Evolutionary conservation across 495 filamentous ascomycete genomes (phyloP).

Genomic region (Cetradonia linearis): DNA sequence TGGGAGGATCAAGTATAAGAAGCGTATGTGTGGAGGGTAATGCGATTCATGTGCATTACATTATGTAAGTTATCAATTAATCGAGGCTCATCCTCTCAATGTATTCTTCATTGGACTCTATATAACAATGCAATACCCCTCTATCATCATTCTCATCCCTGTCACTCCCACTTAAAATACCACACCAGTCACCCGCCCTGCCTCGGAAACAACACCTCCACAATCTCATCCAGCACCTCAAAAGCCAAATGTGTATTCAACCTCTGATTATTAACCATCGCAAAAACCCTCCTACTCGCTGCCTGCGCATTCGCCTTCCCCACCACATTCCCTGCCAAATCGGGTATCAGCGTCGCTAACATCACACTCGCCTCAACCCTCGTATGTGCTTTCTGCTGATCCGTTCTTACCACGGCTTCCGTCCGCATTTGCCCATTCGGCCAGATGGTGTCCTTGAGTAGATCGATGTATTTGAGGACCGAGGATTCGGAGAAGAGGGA

Average conservation of each 20-base stretch:
- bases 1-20: not conserved
- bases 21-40: not conserved
- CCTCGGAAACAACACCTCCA: conserved; percentile 58
- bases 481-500: conserved; percentile 64
- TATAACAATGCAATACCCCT: not conserved
- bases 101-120: not conserved
- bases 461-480: conserved; percentile 59
- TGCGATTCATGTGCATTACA: not conserved
- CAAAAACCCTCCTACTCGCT: conserved; percentile 69
- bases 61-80: not conserved
- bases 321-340: conserved; percentile 71
- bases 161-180: not conserved
- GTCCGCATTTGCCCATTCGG: conserved; percentile 47
- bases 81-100: no score
- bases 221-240: conserved; percentile 67
- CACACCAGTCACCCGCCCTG: not conserved
- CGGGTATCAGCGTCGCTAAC: conserved; percentile 73
- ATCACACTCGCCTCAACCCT: conserved; percentile 63
- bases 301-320: conserved; percentile 76
- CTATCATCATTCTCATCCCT: not conserved
- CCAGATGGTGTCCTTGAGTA: conserved; percentile 70
- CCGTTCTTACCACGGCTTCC: conserved; percentile 45
- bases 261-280: conserved; percentile 63
- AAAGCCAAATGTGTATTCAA: conserved; percentile 67
- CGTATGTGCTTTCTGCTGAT: conserved; percentile 58